Evolutionary conservation across 208 protist species (phyloP).

Genomic region (Leishmania arabica): DNA sequence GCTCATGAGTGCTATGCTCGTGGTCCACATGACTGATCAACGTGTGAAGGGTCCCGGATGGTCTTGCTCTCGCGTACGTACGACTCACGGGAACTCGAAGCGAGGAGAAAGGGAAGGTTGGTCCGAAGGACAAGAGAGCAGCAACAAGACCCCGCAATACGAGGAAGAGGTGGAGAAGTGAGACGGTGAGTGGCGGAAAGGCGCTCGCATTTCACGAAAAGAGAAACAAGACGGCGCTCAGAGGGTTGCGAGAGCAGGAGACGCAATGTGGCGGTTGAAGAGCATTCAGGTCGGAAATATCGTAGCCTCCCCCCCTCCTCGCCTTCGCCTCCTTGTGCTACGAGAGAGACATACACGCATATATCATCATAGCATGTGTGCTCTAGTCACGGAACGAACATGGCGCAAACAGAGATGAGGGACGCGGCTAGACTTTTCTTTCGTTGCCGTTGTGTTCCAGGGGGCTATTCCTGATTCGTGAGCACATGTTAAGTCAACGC

Average conservation of each 20-base stretch:
- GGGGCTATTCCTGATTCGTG: not conserved
- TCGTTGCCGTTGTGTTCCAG: not conserved
- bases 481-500: not conserved
- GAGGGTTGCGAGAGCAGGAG: not conserved
- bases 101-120: not conserved
- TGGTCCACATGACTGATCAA: slow-evolving; percentile 19
- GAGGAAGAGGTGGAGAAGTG: not conserved
- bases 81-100: not conserved
- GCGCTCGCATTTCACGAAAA: not conserved
- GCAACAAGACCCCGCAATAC: not conserved
- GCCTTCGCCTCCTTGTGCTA: not conserved
- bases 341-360: not conserved
- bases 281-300: not conserved
- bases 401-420: not conserved
- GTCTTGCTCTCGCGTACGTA: not conserved
- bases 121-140: not conserved
- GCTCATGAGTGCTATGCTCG: slow-evolving; percentile 28
- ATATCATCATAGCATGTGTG: not conserved
- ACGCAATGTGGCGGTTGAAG: not conserved
- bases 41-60: not conserved
- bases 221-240: not conserved
- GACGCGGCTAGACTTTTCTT: not conserved
- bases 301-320: not conserved
- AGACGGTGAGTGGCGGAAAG: not conserved
- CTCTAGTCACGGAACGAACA: not conserved